Percentiles rank a stretch among this genome's conserved stretches.
Evolutionary conservation across 2,329 filamentous ascomycete genomes (phyloP).

Genomic region (Teratosphaeria destructans): DNA sequence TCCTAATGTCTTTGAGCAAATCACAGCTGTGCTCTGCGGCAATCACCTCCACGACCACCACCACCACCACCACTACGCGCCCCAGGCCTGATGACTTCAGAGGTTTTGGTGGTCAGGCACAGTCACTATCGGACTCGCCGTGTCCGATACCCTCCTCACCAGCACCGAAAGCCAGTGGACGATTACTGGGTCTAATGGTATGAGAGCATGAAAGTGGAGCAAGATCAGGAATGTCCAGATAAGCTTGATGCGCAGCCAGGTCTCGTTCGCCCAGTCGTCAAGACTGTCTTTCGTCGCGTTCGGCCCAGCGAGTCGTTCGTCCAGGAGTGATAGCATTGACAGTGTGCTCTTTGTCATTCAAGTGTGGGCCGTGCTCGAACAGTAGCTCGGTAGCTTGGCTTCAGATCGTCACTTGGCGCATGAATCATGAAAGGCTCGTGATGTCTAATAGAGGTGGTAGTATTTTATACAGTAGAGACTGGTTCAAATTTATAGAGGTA

Average conservation of each 20-base stretch:
- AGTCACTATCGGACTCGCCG: slow-evolving; percentile 2
- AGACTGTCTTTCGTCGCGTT: slow-evolving; percentile 6
- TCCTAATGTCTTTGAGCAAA: background rate
- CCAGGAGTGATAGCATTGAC: slow-evolving; percentile 6
- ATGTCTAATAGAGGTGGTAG: background rate
- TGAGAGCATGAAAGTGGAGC: slow-evolving; percentile 10
- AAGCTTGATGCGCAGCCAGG: slow-evolving; percentile 9
- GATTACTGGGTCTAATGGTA: slow-evolving; percentile 11
- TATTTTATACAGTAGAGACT: too few relatives aligned
- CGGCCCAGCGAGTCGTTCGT: slow-evolving; percentile 9
- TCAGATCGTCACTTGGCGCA: background rate
- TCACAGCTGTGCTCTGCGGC: background rate
- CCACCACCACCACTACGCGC: too few relatives aligned
- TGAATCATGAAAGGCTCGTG: background rate
- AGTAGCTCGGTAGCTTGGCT: background rate
- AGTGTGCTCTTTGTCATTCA: background rate
- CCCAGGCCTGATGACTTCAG: background rate
- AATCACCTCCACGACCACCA: background rate
- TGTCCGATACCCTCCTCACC: slow-evolving; percentile 3
- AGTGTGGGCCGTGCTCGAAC: background rate
- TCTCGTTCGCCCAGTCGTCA: slow-evolving; percentile 9
- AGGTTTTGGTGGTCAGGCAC: background rate
- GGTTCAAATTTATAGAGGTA: too few relatives aligned
- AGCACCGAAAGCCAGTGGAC: slow-evolving; percentile 11
- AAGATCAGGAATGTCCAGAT: slow-evolving; percentile 14